Evolutionary conservation across 495 filamentous ascomycete genomes (phyloP), one percentile per base, ranked within the genome.

Genomic region (Hyaloscypha variabilis): DNA sequence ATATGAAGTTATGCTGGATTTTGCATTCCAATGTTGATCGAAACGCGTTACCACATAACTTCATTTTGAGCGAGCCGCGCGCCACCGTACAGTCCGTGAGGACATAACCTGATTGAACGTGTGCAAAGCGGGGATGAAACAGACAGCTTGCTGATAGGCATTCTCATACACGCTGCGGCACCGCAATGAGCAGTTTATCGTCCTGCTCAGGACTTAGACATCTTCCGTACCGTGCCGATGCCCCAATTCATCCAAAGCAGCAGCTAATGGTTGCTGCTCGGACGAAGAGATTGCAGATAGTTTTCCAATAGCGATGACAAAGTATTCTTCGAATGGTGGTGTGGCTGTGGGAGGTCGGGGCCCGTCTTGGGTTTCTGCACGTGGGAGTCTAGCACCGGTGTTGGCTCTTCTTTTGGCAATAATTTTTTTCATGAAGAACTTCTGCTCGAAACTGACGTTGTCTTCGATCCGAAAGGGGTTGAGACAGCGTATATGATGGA

Each of bases 161-260:
- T 42, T 51, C 39, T 60, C 58, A 36, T 46, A 50, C 58, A 60
- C 58, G 36, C 28, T 11, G 31, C 58, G 58, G 36, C 34, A 50
- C 39, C 58, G 58, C 34, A n/a, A 19, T 50, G 30, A 62, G 59
- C 42, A 62, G 59, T 62, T 62, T 62, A 62, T 42, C 25, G 59
- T 62, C 59, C 6, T 62, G 59, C 59, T 62, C 26, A 52, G 46
- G 46, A 62, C 59, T 52, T 62, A 52, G 57, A 10, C 57, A 46
- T 60, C 57, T 60, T 46, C 57, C 57, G 21, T 42, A 34, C 57
- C 57, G n/a, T 34, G 31, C 57, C 31, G 57, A 19, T 30, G 31
- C 14, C 14, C 1, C 56, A 58, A 11, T 58, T 39, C 56, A 58
- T 39, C 31, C 30, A 31, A 49, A 60, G 24, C 21, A 60, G 17